Percentiles rank a stretch among this genome's conserved stretches.
phyloP scores from a whole-genome alignment of 2,329 filamentous ascomycete species.

The Aspergillus ustus region DNA sequence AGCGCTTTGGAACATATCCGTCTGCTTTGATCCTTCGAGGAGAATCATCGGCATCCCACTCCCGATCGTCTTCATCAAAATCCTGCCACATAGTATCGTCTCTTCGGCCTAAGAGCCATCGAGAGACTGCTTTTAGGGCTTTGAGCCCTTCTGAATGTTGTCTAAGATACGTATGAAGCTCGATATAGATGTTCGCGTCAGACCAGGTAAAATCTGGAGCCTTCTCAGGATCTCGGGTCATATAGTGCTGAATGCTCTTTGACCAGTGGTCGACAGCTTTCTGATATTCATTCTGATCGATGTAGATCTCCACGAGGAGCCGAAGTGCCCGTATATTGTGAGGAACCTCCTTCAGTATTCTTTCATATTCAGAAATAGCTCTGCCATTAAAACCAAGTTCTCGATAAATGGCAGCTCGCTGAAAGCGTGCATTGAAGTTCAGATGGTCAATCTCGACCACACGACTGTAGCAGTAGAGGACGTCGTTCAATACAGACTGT shows the following conservation, averaged over 20 bases:
- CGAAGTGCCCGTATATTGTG: slow-evolving; percentile 60
- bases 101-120: slow-evolving; percentile 80
- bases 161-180: slow-evolving; percentile 71
- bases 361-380: slow-evolving; percentile 58
- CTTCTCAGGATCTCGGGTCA: slow-evolving; percentile 48
- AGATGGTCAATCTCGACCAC: slow-evolving; percentile 58
- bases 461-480: slow-evolving; percentile 58
- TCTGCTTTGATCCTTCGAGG: slow-evolving; percentile 67
- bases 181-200: slow-evolving; percentile 82
- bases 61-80: slow-evolving; percentile 74
- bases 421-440: slow-evolving; percentile 58
- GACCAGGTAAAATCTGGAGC: slow-evolving; percentile 68
- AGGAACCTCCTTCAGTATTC: slow-evolving; percentile 58
- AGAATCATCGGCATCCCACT: slow-evolving; percentile 79
- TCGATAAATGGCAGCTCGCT: slow-evolving; percentile 60
- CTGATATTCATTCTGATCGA: slow-evolving; percentile 54
- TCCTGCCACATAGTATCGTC: slow-evolving; percentile 79
- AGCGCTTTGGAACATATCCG: slow-evolving; percentile 62
- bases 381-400: slow-evolving; percentile 53
- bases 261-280: slow-evolving; percentile 58
- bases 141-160: slow-evolving; percentile 69
- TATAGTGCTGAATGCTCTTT: slow-evolving; percentile 56
- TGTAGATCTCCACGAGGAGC: slow-evolving; percentile 61
- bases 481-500: slow-evolving; percentile 50
- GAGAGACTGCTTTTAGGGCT: slow-evolving; percentile 71